Evolutionary conservation across 2,329 filamentous ascomycete genomes (phyloP).

Genomic region (Aspergillus jensenii): DNA sequence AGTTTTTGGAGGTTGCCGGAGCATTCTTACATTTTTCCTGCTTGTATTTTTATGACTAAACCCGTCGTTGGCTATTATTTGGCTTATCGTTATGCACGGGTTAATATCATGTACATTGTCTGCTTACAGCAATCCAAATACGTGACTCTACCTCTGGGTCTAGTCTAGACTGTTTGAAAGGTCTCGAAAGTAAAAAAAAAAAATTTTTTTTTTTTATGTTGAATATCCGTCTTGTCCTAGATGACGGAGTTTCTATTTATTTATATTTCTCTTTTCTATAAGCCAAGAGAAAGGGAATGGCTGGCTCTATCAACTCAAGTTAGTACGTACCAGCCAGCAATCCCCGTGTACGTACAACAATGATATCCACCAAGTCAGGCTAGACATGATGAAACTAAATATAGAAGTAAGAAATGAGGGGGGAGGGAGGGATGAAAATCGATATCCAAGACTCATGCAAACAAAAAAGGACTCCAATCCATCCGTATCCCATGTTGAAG

Average conservation of each 20-base stretch:
- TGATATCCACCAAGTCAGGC: background rate
- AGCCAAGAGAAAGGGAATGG: background rate
- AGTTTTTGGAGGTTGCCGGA: background rate
- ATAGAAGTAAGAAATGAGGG: background rate
- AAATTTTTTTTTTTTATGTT: background rate
- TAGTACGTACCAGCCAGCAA: background rate
- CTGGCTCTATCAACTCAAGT: conserved; percentile 1
- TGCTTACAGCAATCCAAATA: background rate
- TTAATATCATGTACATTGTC: conserved; percentile 3
- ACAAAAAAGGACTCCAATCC: conserved; percentile 17
- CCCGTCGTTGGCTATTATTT: background rate
- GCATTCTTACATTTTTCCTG: background rate
- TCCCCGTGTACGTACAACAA: background rate
- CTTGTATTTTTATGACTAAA: conserved; percentile 7
- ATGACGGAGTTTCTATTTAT: background rate
- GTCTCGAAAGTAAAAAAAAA: background rate
- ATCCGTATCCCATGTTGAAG: conserved; percentile 30
- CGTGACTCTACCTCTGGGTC: background rate
- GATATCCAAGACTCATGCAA: conserved; percentile 12
- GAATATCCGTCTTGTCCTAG: background rate
- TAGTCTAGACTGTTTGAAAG: background rate
- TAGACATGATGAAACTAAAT: background rate
- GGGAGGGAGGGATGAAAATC: background rate
- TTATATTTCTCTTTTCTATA: background rate
- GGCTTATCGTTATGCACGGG: background rate